A percentile compares a stretch with the other conserved stretches of the same genome.
These are phyloP conservation scores for Pochonia chlamydosporia DNA, from an alignment of 2,329 filamentous ascomycete species.

Conservation along the genomic window DNA sequence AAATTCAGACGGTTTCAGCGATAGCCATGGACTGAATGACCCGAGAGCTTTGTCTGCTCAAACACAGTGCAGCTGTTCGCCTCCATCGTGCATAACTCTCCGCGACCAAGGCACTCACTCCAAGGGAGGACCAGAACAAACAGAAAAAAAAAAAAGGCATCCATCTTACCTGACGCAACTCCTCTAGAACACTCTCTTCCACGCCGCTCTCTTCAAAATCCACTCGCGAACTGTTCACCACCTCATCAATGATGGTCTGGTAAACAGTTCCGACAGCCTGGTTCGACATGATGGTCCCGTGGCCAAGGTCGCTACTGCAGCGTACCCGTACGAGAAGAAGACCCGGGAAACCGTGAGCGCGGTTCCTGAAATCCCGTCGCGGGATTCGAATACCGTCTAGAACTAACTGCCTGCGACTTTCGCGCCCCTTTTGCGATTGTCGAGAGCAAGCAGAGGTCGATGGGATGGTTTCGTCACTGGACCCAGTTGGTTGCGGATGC, in stretches of 20 bases:
- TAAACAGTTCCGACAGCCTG: slow-evolving; percentile 70
- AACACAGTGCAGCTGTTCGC: neutral
- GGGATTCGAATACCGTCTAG: neutral
- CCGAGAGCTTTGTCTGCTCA: no score
- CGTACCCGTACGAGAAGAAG: slow-evolving; percentile 6
- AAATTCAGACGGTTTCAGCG: no score
- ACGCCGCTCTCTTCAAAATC: slow-evolving; percentile 97
- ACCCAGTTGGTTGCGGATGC: neutral
- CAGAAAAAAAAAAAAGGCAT: neutral
- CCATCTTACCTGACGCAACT: slow-evolving; percentile 74
- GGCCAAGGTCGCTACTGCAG: slow-evolving; percentile 6
- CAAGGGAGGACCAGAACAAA: neutral
- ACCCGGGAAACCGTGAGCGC: slow-evolving; percentile 4
- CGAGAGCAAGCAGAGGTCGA: neutral
- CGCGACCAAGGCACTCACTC: neutral
- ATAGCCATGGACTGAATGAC: no score
- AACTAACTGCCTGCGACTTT: neutral
- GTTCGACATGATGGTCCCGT: slow-evolving; percentile 50
- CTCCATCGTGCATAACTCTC: neutral
- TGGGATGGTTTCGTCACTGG: slow-evolving; percentile 1
- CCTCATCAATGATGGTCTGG: slow-evolving; percentile 70
- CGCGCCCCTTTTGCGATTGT: neutral
- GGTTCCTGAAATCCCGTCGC: neutral
- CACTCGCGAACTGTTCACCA: slow-evolving; percentile 85
- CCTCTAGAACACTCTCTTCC: slow-evolving; percentile 77